Evolutionary conservation across 768 basidiomycete species (phyloP).

Genomic region (Rhizopogon roseolus): DNA sequence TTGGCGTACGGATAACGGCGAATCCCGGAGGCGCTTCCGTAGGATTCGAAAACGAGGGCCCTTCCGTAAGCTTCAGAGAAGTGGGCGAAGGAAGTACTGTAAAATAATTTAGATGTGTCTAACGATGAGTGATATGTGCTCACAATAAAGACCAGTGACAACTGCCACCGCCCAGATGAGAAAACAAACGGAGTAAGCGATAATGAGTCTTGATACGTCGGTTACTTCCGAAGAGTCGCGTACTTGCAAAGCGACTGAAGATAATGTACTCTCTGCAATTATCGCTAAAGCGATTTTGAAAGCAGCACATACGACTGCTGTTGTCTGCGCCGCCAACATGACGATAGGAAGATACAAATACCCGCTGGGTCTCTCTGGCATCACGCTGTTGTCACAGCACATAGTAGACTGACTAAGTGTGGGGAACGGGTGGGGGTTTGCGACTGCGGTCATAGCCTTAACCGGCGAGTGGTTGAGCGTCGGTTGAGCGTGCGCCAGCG

Average conservation of each 20-base stretch:
- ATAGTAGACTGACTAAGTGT: background rate
- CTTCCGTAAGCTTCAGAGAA: background rate
- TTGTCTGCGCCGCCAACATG: slow-evolving; percentile 12
- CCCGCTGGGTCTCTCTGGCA: background rate
- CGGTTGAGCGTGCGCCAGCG: slow-evolving; percentile 14
- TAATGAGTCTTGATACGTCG: slow-evolving; percentile 5
- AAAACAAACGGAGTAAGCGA: slow-evolving; percentile 16
- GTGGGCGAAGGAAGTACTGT: background rate
- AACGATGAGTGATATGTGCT: slow-evolving; percentile 1
- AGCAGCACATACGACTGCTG: slow-evolving; percentile 19
- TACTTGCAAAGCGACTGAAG: background rate
- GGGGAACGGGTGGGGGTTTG: slow-evolving; percentile 4
- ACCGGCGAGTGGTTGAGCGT: background rate
- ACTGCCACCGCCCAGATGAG: slow-evolving; percentile 19
- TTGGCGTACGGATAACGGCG: slow-evolving; percentile 5
- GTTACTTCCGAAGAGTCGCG: background rate
- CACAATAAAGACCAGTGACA: slow-evolving; percentile 18
- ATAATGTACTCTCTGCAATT: background rate
- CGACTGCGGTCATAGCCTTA: background rate
- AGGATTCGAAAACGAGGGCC: background rate
- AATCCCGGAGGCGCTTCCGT: background rate
- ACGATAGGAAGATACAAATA: slow-evolving; percentile 8
- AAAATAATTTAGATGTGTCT: background rate
- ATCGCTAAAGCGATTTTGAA: slow-evolving; percentile 13
- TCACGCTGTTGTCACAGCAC: background rate